Base-by-base conservation (phyloP, 2,329 filamentous ascomycete species). In the Sporothrix phasma region DNA sequence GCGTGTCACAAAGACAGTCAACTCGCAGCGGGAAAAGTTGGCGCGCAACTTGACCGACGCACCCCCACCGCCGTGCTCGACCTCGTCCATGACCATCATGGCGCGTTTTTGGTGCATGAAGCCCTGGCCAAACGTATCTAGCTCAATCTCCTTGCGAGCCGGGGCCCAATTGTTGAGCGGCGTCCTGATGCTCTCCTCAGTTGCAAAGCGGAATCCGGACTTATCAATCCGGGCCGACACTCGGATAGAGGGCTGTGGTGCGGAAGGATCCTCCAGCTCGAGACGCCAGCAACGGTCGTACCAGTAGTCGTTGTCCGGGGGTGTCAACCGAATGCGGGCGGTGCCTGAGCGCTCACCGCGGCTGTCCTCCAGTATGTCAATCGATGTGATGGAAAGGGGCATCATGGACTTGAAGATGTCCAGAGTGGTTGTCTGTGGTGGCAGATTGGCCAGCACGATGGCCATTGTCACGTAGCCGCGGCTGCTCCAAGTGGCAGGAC, bases 51-150 rank as follows among this genome's bases (percentile, higher is more conserved):
- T 29, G 41, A 78, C 70, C 1, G 71, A 65, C 17, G 67, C 60
- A 19, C 29, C 22, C 10, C 17, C 15, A 11, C 43, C 26, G 26
- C 43, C n/a, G 24, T 43, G 31, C 2, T 68, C 56, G 6, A 77
- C 68, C 3, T 77, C 80, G 61, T 80, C 81, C 79, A 89, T 83
- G 8, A 78, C 73, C 71, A 86, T 81, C 79, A 92, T 84, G 0
- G 77, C 76, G 2, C 74, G 76, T 4, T 82, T 79, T 1, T 79
- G 74, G 1, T 80, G 69, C 74, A 85, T 79, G 46, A 84, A 76
- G 0, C 89, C 88, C 68, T 92, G 88, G 19, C 84, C 80, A 1
- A 92, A 70, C 0, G 74, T 76, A 1, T 71, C 69, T 2, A 81
- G 76, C 1, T 72, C 69, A 1, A 85, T 67, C 17, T 71, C 76